Evolutionary conservation across 495 filamentous ascomycete species (phyloP).

Genomic region (Articulospora tetracladia): DNA sequence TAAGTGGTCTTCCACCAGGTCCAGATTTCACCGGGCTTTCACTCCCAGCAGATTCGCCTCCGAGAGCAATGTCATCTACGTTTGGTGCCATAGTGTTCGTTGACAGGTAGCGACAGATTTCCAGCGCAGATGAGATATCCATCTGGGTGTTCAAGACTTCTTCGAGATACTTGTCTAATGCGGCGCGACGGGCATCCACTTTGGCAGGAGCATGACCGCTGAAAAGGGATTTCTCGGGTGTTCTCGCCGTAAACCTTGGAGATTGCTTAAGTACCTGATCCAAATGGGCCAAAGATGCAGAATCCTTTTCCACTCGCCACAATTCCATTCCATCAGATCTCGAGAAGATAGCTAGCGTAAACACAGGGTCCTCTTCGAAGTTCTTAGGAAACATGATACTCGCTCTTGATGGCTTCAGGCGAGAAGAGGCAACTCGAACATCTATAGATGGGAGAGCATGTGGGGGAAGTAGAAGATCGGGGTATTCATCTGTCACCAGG

Average conservation of each 20-base stretch:
- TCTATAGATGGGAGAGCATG: slow-evolving; percentile 86
- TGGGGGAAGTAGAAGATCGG: slow-evolving; percentile 77
- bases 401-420: slow-evolving; percentile 84
- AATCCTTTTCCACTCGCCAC: slow-evolving; percentile 92
- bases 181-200: slow-evolving; percentile 79
- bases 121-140: slow-evolving; percentile 73
- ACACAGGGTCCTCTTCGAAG: slow-evolving; percentile 87
- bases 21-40: slow-evolving; percentile 38
- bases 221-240: slow-evolving; percentile 84
- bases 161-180: slow-evolving; percentile 82
- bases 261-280: slow-evolving; percentile 75
- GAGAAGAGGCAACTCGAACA: slow-evolving; percentile 83
- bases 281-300: slow-evolving; percentile 72
- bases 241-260: slow-evolving; percentile 59
- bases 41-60: slow-evolving; percentile 43
- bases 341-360: slow-evolving; percentile 81
- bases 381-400: slow-evolving; percentile 70
- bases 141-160: slow-evolving; percentile 76
- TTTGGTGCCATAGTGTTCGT: slow-evolving; percentile 78
- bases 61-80: slow-evolving; percentile 53
- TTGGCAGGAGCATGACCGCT: slow-evolving; percentile 92
- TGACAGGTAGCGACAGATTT: slow-evolving; percentile 84
- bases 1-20: slow-evolving; percentile 63
- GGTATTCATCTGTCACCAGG: slow-evolving; percentile 76
- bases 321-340: slow-evolving; percentile 75